Evolutionary conservation across 257 asterid species (phyloP).

Genomic region (Solanum etuberosum): DNA sequence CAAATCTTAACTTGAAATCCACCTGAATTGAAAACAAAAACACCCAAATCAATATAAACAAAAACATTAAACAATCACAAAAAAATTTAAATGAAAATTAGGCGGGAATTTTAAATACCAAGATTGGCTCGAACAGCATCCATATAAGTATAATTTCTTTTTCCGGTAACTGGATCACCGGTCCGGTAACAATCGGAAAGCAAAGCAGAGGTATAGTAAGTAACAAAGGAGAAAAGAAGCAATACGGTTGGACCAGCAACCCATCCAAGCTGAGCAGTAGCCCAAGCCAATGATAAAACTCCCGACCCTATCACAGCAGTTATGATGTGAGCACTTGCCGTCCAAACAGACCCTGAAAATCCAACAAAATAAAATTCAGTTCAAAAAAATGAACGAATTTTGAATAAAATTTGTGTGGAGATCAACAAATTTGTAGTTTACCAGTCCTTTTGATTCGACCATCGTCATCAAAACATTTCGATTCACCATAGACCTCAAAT

Average conservation of each 20-base stretch:
- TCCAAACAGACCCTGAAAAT: slow-evolving; percentile 24
- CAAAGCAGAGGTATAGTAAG: slow-evolving; percentile 43
- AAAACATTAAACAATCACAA: background rate
- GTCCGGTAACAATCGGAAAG: slow-evolving; percentile 57
- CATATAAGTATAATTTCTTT: slow-evolving; percentile 56
- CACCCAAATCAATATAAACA: background rate
- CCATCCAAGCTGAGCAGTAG: slow-evolving; percentile 76
- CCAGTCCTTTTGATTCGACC: slow-evolving; percentile 1
- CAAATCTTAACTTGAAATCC: slow-evolving; percentile 38
- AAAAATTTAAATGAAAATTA: background rate
- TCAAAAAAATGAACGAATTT: background rate
- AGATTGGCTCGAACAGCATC: slow-evolving; percentile 53
- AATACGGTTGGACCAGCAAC: slow-evolving; percentile 43
- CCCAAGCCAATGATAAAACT: slow-evolving; percentile 71
- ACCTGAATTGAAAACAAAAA: slow-evolving; percentile 20
- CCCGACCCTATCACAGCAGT: slow-evolving; percentile 70
- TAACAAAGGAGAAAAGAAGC: slow-evolving; percentile 35
- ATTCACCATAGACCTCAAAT: background rate
- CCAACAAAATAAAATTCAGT: background rate
- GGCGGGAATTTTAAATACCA: slow-evolving; percentile 11
- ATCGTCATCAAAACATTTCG: background rate
- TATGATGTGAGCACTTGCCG: slow-evolving; percentile 69
- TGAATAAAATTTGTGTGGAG: background rate
- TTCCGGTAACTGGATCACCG: slow-evolving; percentile 16
- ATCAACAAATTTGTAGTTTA: background rate